Conservation (phyloP, 345 rosid species). For the Ceriops zippeliana region DNA sequence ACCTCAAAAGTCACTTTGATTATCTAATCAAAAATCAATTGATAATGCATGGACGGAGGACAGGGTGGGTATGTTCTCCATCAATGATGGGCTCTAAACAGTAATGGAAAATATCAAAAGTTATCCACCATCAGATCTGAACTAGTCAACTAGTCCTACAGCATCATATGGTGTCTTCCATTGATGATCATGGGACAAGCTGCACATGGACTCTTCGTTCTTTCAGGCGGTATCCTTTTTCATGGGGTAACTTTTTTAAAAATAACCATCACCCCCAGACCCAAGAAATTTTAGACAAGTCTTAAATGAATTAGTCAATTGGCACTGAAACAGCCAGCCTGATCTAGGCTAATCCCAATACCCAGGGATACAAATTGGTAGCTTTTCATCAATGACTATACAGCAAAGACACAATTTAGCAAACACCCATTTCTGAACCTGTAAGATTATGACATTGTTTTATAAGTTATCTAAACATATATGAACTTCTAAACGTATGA, state of each 20-base stretch:
- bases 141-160: no score
- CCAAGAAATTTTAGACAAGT: background rate
- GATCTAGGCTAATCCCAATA: constrained; percentile 16
- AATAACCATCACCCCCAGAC: no score
- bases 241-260: no score
- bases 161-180: background rate
- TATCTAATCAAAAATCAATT: constrained; percentile 10
- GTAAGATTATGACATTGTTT: background rate
- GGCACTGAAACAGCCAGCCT: background rate
- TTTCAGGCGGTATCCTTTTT: background rate
- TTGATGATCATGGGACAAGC: background rate
- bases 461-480: no score
- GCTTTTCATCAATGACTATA: constrained; percentile 2
- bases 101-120: background rate
- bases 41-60: background rate
- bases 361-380: constrained; percentile 19
- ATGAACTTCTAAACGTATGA: no score
- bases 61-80: constrained; percentile 8
- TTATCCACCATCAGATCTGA: background rate
- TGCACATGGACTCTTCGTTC: no score
- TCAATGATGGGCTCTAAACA: constrained; percentile 5
- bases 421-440: background rate
- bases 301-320: background rate
- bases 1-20: constrained; percentile 36
- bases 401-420: background rate